Evolutionary conservation across 2,329 filamentous ascomycete species (phyloP).

Genomic region (Fusarium sp.): DNA sequence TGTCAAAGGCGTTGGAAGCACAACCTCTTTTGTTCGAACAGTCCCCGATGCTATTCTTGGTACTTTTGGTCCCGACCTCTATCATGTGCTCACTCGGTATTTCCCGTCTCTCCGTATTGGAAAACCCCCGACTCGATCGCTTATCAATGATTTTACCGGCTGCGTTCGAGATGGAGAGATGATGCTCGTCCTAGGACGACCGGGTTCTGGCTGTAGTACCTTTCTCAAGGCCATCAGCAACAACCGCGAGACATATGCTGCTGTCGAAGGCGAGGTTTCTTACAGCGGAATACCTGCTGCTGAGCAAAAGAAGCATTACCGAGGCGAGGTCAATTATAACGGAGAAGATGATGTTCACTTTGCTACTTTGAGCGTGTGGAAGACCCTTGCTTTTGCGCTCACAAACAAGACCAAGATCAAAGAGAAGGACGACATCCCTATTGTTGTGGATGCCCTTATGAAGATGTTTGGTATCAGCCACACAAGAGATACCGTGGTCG

Average conservation of each 20-base stretch:
- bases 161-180: slow-evolving; percentile 54
- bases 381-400: slow-evolving; percentile 80
- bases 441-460: slow-evolving; percentile 77
- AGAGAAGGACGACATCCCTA: slow-evolving; percentile 71
- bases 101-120: slow-evolving; percentile 51
- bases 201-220: slow-evolving; percentile 80
- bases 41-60: slow-evolving; percentile 80
- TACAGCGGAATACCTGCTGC: slow-evolving; percentile 79
- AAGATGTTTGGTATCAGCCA: slow-evolving; percentile 85
- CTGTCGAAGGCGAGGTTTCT: slow-evolving; percentile 75
- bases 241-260: slow-evolving; percentile 73
- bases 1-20: slow-evolving; percentile 77
- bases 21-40: slow-evolving; percentile 76
- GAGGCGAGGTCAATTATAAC: slow-evolving; percentile 84
- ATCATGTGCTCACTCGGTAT: slow-evolving; percentile 65
- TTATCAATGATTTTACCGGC: slow-evolving; percentile 53
- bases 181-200: slow-evolving; percentile 70
- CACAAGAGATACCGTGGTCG: slow-evolving; percentile 79
- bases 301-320: slow-evolving; percentile 75
- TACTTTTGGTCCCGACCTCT: slow-evolving; percentile 85
- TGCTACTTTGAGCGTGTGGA: slow-evolving; percentile 79
- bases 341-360: slow-evolving; percentile 83
- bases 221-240: slow-evolving; percentile 83
- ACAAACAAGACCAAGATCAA: slow-evolving; percentile 80
- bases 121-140: slow-evolving; percentile 44